Conservation (phyloP, 2,329 filamentous ascomycete genomes). For the Trichophyton verrucosum region DNA sequence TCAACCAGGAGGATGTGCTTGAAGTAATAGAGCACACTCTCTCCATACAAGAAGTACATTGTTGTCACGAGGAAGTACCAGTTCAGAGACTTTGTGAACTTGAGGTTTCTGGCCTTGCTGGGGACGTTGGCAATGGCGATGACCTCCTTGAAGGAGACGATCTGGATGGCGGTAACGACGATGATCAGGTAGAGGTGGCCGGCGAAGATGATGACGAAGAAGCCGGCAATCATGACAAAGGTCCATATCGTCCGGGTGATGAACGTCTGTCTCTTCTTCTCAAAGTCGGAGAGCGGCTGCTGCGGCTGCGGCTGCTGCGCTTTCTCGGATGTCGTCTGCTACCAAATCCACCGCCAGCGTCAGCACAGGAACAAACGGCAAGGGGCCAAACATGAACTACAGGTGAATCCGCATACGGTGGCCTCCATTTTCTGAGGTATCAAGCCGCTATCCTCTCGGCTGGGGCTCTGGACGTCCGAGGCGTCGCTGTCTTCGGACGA, state of each 20-base stretch:
- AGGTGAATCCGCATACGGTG: conserved; percentile 14
- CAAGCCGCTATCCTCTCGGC: conserved; percentile 30
- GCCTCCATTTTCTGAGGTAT: conserved; percentile 23
- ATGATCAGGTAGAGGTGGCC: conserved; percentile 96
- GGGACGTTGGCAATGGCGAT: conserved; percentile 95
- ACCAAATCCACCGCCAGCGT: background rate
- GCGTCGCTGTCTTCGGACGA: conserved; percentile 45
- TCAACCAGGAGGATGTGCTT: conserved; percentile 97
- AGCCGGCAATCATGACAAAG: conserved; percentile 87
- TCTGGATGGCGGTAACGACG: conserved; percentile 84
- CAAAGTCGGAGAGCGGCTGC: conserved; percentile 54
- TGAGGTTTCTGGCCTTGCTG: conserved; percentile 76
- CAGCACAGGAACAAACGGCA: background rate
- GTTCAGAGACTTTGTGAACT: conserved; percentile 90
- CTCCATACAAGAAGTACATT: conserved; percentile 98
- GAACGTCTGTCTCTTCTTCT: conserved; percentile 98
- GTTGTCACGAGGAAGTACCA: conserved; percentile 99
- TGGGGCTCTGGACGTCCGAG: conserved; percentile 41
- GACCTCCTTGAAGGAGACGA: conserved; percentile 97
- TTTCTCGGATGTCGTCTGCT: conserved; percentile 2
- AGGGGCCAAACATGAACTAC: background rate
- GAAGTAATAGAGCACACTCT: conserved; percentile 99
- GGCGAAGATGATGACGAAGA: conserved; percentile 85
- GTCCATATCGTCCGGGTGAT: conserved; percentile 96
- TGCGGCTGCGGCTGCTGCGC: conserved; percentile 4